Percentiles rank a stretch among this genome's conserved stretches.
Conservation (phyloP, 2,329 filamentous ascomycete genomes). For the Alternaria sp. region DNA sequence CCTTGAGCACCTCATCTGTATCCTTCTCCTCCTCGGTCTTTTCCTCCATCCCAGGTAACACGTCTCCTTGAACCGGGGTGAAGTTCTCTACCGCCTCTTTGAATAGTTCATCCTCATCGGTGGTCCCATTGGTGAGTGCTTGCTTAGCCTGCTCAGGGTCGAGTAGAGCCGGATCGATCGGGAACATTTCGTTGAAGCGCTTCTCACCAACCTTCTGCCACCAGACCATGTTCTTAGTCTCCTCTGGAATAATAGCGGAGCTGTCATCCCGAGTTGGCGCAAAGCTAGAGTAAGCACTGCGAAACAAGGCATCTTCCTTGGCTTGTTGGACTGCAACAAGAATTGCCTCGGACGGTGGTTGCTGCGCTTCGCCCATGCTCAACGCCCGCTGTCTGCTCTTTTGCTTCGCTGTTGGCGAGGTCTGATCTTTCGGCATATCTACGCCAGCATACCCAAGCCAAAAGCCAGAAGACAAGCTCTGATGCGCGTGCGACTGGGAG, state of each 20-base stretch:
- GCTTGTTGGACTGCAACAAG: constrained; percentile 58
- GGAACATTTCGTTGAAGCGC: constrained; percentile 69
- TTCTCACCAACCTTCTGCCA: constrained; percentile 75
- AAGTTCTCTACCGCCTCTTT: constrained; percentile 49
- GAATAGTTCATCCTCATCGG: constrained; percentile 45
- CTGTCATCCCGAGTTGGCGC: constrained; percentile 78
- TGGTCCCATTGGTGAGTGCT: constrained; percentile 44
- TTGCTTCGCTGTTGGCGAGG: constrained; percentile 68
- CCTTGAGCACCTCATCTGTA: constrained; percentile 71
- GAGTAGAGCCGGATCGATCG: constrained; percentile 55
- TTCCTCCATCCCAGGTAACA: constrained; percentile 30
- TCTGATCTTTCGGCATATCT: constrained; percentile 50
- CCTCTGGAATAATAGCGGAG: constrained; percentile 71
- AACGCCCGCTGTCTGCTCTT: constrained; percentile 76
- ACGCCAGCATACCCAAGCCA: constrained; percentile 65
- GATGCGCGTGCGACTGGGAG: constrained; percentile 67
- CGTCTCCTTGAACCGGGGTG: constrained; percentile 34
- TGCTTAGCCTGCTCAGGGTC: constrained; percentile 47
- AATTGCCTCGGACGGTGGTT: constrained; percentile 52
- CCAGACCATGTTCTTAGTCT: constrained; percentile 72
- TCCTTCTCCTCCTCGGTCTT: constrained; percentile 63
- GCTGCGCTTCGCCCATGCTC: constrained; percentile 68
- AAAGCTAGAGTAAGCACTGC: constrained; percentile 79
- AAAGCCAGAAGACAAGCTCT: constrained; percentile 69
- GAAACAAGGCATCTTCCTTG: constrained; percentile 76